Conservation (phyloP, 176 grass and related monocot genomes). For the Zoysia pacifica region DNA sequence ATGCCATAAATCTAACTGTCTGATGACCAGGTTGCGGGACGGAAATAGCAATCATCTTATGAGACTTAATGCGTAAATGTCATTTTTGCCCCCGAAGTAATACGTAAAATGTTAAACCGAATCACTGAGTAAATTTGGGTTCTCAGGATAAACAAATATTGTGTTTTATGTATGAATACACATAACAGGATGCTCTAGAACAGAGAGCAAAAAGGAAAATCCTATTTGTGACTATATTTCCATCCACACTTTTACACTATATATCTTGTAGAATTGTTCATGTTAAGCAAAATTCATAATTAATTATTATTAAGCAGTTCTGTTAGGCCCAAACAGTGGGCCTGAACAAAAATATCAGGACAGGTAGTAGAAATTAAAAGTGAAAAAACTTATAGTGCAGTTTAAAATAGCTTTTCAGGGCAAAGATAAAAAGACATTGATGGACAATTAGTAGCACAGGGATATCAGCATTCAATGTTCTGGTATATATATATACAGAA, state of each 20-base stretch:
- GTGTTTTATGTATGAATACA: not conserved
- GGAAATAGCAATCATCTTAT: not conserved
- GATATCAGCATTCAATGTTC: not conserved
- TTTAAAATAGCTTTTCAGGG: not conserved
- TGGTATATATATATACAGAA: not conserved
- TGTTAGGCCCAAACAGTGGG: not conserved
- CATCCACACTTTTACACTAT: constrained; percentile 9
- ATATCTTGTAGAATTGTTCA: not conserved
- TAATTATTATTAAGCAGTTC: not conserved
- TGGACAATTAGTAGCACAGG: not conserved
- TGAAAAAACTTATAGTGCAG: not conserved
- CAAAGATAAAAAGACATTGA: not conserved
- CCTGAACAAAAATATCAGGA: not conserved
- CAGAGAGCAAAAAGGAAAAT: not conserved
- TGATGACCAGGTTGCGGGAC: not conserved
- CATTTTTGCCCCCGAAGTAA: not conserved
- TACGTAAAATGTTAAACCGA: not conserved
- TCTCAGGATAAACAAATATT: not conserved
- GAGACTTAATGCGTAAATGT: not conserved
- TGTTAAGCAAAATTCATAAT: not conserved
- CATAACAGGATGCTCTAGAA: not conserved
- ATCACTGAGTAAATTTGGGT: not conserved
- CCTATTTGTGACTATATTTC: not conserved
- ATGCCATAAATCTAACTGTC: not conserved
- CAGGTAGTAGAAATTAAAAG: not conserved